Conservation (phyloP, 257 asterid genomes). For the Ajuga chamaepitys region DNA sequence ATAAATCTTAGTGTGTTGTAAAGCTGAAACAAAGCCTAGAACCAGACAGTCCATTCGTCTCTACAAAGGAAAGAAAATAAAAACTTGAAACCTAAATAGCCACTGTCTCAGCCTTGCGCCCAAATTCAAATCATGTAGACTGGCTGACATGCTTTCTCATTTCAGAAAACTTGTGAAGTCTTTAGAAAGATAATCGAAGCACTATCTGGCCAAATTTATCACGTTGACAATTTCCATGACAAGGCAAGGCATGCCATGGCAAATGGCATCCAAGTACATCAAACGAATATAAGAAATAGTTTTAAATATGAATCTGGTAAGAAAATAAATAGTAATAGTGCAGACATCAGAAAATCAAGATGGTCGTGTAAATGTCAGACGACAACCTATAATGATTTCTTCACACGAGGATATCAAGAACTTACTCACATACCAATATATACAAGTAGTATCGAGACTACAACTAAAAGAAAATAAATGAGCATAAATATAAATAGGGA, state of each 20-base stretch:
- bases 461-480: background rate
- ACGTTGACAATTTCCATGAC: background rate
- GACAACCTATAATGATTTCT: background rate
- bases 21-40: background rate
- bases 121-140: background rate
- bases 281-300: background rate
- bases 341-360: background rate
- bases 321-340: background rate
- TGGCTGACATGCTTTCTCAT: background rate
- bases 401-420: slow-evolving; percentile 2
- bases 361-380: background rate
- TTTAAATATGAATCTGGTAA: background rate
- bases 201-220: background rate
- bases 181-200: background rate
- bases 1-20: background rate
- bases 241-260: background rate
- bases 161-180: background rate
- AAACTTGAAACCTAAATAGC: background rate
- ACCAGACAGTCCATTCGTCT: background rate
- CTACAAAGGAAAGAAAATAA: background rate
- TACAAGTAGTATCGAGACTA: background rate
- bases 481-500: slow-evolving; percentile 4
- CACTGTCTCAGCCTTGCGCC: background rate
- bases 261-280: background rate
- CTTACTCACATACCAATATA: background rate